Conservation (phyloP, 192 early-diverging fungal genomes). For the Linderina pennispora region DNA sequence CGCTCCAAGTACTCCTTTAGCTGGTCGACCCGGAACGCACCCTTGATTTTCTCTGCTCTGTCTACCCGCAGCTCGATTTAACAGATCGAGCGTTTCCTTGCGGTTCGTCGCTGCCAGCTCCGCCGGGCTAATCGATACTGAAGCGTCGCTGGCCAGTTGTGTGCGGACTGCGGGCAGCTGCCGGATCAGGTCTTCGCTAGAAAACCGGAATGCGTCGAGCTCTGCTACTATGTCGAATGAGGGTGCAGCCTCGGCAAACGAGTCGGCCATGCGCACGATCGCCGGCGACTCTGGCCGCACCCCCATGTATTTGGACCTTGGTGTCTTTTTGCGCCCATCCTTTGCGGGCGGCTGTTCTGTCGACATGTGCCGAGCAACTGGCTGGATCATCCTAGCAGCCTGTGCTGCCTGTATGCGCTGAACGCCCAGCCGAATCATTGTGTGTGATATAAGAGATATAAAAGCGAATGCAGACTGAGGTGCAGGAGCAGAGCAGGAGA, state of each 20-base stretch:
- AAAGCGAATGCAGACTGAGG: no score
- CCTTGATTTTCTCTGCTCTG: conserved; percentile 3
- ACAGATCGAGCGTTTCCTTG: conserved; percentile 4
- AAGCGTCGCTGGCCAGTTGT: not conserved
- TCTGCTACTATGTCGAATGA: conserved; percentile 5
- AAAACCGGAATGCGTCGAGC: conserved; percentile 28
- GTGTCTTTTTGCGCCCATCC: not conserved
- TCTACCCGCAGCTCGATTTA: conserved; percentile 9
- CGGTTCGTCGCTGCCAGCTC: conserved; percentile 2
- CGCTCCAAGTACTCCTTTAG: conserved; percentile 19
- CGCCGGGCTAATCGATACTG: not conserved
- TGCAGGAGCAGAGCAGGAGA: no score
- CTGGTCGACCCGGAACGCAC: conserved; percentile 14
- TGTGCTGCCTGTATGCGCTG: no score
- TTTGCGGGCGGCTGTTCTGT: no score
- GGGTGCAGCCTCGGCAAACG: conserved; percentile 2
- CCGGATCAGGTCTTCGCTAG: conserved; percentile 12
- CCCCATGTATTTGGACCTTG: conserved; percentile 3
- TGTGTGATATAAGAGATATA: no score
- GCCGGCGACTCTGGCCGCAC: conserved; percentile 21
- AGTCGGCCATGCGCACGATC: conserved; percentile 6
- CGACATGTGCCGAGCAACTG: no score
- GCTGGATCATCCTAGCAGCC: no score
- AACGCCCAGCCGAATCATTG: no score
- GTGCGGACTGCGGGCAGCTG: conserved; percentile 14